Evolutionary conservation across 1,284 basidiomycete genomes (phyloP), one percentile per base, ranked within the genome.

Genomic region (Cryptococcus hybrid): DNA sequence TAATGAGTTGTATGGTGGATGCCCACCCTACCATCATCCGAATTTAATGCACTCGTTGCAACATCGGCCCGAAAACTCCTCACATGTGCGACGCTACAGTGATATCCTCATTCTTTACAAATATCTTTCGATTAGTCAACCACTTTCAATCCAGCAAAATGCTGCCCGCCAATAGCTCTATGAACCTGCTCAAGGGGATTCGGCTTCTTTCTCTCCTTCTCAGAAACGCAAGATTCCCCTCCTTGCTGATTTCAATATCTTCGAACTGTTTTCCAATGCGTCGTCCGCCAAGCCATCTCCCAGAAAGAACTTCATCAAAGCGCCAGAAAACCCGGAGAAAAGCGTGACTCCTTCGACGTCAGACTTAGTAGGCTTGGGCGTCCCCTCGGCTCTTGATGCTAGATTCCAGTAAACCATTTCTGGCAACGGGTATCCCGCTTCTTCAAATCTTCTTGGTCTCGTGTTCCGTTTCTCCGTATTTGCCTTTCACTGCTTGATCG

Each of bases 271-370:
- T 36, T 61, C 60, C 37, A 47, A 43, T 15, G 57, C 52, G 1
- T 36, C 42, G 34, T 74, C 78, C 34, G 64, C 75, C 24, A 40
- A 34, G 44, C 68, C 77, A 54, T 82, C 82, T 15, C 81, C 57
- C 7, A 88, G 82, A 67, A 88, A 88, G 57, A 85, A 80, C 79
- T 88, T 88, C 79, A 89, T 73, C 80, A 88, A 79, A 55, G 83
- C 80, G 15, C 84, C 81, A 49, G 84, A 86, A 65, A 85, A 88
- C 51, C 86, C 87, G 64, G 82, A 86, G 77, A 88, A 80, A 66
- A 88, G 75, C 42, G 85, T 84, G 7, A 86, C 85, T 3, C 87
- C 86, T 65, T 81, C 78, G 65, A 78, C 74, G 44, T 84, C 79
- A 11, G 78, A 79, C 53, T 78, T 77, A 13, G 83, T 84, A 34